A percentile compares a stretch with the other conserved stretches of the same genome.
Evolutionary conservation across 768 basidiomycete species (phyloP).

Genomic region (Boletus patriciae): DNA sequence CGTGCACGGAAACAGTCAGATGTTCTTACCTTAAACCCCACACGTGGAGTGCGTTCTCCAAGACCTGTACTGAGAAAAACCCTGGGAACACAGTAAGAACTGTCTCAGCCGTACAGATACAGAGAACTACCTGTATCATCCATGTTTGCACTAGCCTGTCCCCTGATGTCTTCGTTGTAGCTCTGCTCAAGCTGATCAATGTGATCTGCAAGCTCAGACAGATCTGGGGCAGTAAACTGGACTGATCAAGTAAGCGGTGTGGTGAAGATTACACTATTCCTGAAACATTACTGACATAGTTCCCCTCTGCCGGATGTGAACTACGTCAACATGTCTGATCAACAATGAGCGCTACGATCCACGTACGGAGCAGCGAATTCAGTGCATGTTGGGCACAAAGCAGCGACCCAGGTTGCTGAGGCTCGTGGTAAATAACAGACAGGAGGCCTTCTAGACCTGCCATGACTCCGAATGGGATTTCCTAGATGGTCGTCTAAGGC

Average conservation of each 20-base stretch:
- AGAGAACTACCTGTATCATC: slow-evolving; percentile 74
- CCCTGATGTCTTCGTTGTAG: slow-evolving; percentile 50
- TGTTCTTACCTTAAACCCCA: slow-evolving; percentile 73
- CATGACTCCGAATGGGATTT: slow-evolving; percentile 40
- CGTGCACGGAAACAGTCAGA: background rate
- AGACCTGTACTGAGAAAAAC: slow-evolving; percentile 89
- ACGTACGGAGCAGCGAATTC: slow-evolving; percentile 72
- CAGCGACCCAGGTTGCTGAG: slow-evolving; percentile 75
- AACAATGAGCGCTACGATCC: slow-evolving; percentile 34
- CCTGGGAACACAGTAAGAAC: slow-evolving; percentile 42
- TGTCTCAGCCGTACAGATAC: background rate
- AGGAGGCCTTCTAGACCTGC: slow-evolving; percentile 55
- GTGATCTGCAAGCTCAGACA: slow-evolving; percentile 68
- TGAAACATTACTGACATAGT: slow-evolving; percentile 43
- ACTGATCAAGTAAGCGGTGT: slow-evolving; percentile 16
- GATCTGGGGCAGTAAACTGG: slow-evolving; percentile 78
- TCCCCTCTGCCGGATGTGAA: slow-evolving; percentile 39
- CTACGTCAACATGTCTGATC: slow-evolving; percentile 40
- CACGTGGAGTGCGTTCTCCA: slow-evolving; percentile 80
- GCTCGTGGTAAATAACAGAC: slow-evolving; percentile 72
- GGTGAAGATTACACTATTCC: background rate
- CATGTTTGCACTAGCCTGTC: slow-evolving; percentile 70
- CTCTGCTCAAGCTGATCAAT: slow-evolving; percentile 66
- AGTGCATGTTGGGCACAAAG: slow-evolving; percentile 87
- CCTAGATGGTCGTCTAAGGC: slow-evolving; percentile 13